phyloP scores from a whole-genome alignment of 352 stramenopile species.

The Phytopythium delawarense region DNA sequence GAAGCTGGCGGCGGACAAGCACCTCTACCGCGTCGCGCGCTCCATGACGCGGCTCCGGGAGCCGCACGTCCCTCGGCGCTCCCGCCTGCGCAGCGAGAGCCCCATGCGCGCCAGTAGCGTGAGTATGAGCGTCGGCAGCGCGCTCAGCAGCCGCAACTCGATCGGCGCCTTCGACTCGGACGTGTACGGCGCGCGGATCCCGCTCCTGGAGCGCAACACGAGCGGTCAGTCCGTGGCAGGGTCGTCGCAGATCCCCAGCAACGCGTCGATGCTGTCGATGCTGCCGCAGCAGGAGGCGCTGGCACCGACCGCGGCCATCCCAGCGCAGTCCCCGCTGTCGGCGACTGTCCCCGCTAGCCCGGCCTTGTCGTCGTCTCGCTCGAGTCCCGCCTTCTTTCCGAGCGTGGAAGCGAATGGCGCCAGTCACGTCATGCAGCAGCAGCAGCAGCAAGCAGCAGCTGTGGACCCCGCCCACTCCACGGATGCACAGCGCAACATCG shows the following conservation, averaged over 20 bases:
- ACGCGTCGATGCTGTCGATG: slow-evolving; percentile 4
- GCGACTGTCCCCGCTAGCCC: not conserved
- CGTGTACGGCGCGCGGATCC: slow-evolving; percentile 7
- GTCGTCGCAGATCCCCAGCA: slow-evolving; percentile 7
- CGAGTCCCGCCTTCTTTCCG: not conserved
- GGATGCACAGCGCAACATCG: not conserved
- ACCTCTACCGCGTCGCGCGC: slow-evolving; percentile 20
- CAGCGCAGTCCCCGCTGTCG: slow-evolving; percentile 2
- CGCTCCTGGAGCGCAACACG: slow-evolving; percentile 1
- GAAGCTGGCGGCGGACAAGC: slow-evolving; percentile 14
- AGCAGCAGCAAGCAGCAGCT: not conserved
- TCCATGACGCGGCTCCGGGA: slow-evolving; percentile 37
- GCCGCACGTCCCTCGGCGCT: slow-evolving; percentile 16
- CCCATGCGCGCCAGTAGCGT: slow-evolving; percentile 22
- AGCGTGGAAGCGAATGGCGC: not conserved
- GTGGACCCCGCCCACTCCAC: not conserved
- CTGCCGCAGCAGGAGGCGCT: slow-evolving; percentile 2
- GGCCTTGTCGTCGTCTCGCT: slow-evolving; percentile 1
- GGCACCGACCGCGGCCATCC: not conserved
- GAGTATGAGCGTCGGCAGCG: slow-evolving; percentile 9
- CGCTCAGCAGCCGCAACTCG: slow-evolving; percentile 13
- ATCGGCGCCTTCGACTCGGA: slow-evolving; percentile 1
- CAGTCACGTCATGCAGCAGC: not conserved
- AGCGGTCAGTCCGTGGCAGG: not conserved
- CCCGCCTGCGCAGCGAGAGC: slow-evolving; percentile 46